phyloP scores from a whole-genome alignment of 2,329 filamentous ascomycete genomes.

The Paraconiothyrium sp. region DNA sequence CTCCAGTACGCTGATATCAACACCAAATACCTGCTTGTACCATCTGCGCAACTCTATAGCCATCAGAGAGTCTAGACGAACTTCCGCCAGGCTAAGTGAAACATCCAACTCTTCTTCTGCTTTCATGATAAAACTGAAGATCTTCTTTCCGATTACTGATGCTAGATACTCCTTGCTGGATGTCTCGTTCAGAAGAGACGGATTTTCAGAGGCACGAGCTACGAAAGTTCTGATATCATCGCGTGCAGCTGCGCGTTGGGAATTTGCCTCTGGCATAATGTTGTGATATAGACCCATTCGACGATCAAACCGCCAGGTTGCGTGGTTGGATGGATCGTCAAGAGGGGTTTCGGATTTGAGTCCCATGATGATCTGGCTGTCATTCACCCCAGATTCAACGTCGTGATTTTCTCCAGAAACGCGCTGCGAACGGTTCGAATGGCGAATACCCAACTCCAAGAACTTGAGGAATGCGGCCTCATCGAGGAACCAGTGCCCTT shows the following conservation, averaged over 20 bases:
- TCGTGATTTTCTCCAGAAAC: too few relatives aligned
- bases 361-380: too few relatives aligned
- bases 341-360: too few relatives aligned
- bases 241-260: background rate
- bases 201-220: background rate
- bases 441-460: background rate
- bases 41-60: slow-evolving; percentile 53
- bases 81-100: slow-evolving; percentile 23
- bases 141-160: background rate
- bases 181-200: too few relatives aligned
- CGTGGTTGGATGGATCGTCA: too few relatives aligned
- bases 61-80: slow-evolving; percentile 47
- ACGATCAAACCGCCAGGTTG: too few relatives aligned
- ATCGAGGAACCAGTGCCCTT: background rate
- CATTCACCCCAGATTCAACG: too few relatives aligned
- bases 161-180: too few relatives aligned
- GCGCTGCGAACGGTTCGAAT: too few relatives aligned
- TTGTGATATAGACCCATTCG: slow-evolving; percentile 2
- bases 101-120: slow-evolving; percentile 32
- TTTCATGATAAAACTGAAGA: slow-evolving; percentile 29
- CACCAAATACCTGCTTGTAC: slow-evolving; percentile 47
- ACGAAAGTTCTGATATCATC: background rate
- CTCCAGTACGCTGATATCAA: slow-evolving; percentile 36
- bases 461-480: background rate
- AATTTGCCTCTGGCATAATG: background rate